Evolutionary conservation across 2,329 filamentous ascomycete genomes (phyloP), one percentile per base, ranked within the genome.

Genomic region (Sclerotinia glacialis): DNA sequence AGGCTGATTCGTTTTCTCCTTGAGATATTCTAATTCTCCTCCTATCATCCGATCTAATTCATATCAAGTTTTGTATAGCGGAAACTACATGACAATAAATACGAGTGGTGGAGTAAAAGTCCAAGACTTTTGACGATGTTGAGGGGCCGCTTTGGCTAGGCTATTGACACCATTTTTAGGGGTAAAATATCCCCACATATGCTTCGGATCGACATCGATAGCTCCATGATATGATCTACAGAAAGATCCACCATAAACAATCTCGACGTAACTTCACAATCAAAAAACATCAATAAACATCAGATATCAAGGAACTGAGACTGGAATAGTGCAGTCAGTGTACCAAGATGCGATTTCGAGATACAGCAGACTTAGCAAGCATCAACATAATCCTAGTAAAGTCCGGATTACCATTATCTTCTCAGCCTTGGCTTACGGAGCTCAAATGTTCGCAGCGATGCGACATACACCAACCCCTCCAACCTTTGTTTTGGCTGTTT

Each of bases 101-200:
- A 31, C 26, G 40, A 59, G n/a, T n/a, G n/a, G n/a, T n/a, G n/a
- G n/a, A n/a, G 9, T n/a, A 46, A 23, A n/a, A 6, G 28, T 37
- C 44, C 28, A 47, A 37, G 44, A 11, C 37, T 12, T 60, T 60
- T 31, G 12, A 46, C 28, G 28, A 34, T 60, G 34, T 31, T 23
- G 26, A 42, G 11, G 42, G 16, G 16, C 37, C 37, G 55, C 40
- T 59, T n/a, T n/a, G 18, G 18, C 42, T 59, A 18, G 31, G 21
- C 46, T 40, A 11, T 50, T 21, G 14, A 37, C 21, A 50, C 44
- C 34, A 55, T 55, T 44, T 64, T 40, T 37, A 26, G 52, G 44
- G 31, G n/a, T 46, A 12, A 42, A 8, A 26, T 9, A n/a, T n/a
- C 63, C 63, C 63, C 63, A 65, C 63, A 65, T 65, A 34, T 58